These are phyloP conservation scores for Ceratocystis harringtonii DNA, from an alignment of 2,329 filamentous ascomycete genomes.

Conservation along the genomic window DNA sequence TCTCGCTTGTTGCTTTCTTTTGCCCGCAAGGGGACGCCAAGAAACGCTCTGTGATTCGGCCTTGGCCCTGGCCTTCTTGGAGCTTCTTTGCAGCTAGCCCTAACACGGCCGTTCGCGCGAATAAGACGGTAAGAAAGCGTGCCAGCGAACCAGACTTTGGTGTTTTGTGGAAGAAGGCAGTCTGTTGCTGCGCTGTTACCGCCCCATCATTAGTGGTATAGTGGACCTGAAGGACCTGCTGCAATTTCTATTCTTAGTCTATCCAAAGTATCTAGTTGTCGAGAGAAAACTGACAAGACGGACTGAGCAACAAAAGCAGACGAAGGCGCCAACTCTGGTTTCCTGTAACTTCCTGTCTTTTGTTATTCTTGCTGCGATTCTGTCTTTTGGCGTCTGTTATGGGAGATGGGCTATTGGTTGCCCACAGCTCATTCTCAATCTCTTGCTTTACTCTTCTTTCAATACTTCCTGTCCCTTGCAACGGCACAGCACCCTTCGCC, in stretches of 20 bases:
- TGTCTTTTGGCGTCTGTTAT: not conserved
- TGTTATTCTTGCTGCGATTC: not conserved
- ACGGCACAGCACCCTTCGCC: not conserved
- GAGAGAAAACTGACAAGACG: not conserved
- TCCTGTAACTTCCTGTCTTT: not conserved
- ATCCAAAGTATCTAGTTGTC: not conserved
- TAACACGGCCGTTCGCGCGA: not conserved
- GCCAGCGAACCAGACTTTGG: not conserved
- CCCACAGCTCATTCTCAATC: not conserved
- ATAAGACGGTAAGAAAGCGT: not conserved
- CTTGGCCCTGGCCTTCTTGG: not conserved
- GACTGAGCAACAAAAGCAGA: not conserved
- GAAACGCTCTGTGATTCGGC: not conserved
- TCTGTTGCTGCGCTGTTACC: not conserved
- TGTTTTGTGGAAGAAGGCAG: not conserved
- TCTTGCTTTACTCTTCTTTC: not conserved
- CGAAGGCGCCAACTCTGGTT: not conserved
- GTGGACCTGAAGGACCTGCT: not conserved
- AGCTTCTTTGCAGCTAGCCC: not conserved
- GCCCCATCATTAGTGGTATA: not conserved
- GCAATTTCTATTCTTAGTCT: conserved; percentile 3
- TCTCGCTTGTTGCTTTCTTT: not conserved
- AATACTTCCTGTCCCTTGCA: not conserved
- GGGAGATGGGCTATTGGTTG: not conserved
- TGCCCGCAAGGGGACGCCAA: not conserved